Conservation (phyloP, 2,329 filamentous ascomycete genomes). For the Cryphonectria japonica region DNA sequence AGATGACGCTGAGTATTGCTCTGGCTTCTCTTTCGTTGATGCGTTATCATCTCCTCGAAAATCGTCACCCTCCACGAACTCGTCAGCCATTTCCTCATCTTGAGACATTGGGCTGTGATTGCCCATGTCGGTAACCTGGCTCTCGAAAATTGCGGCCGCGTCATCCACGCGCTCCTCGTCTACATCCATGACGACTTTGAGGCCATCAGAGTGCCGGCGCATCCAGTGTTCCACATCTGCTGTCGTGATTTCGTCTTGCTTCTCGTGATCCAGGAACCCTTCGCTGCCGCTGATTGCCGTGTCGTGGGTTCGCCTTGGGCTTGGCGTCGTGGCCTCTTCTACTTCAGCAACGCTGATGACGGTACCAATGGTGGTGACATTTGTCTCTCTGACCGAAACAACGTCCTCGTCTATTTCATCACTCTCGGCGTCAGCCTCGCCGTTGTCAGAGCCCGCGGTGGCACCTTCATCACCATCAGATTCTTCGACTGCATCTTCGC, state of each 20-base stretch:
- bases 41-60: neutral
- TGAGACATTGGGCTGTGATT: conserved; percentile 3
- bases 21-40: neutral
- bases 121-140: neutral
- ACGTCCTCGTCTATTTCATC: conserved; percentile 8
- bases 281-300: neutral
- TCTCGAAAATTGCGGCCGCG: conserved; percentile 1
- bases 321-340: conserved; percentile 19
- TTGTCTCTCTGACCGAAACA: neutral
- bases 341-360: conserved; percentile 6
- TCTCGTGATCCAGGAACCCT: neutral
- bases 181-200: neutral
- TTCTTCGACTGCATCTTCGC: conserved; percentile 9
- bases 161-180: neutral
- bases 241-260: conserved; percentile 5
- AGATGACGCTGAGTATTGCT: neutral
- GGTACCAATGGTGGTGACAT: neutral
- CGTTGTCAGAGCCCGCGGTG: conserved; percentile 3
- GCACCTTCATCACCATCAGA: neutral
- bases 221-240: conserved; percentile 6
- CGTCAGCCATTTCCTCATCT: neutral
- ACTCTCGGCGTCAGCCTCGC: conserved; percentile 27
- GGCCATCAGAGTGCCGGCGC: neutral
- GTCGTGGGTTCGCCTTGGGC: neutral
- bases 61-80: neutral